A percentile compares a stretch with the other conserved stretches of the same genome.
Conservation (phyloP, 2,329 filamentous ascomycete genomes). For the Sporothrix protearum region DNA sequence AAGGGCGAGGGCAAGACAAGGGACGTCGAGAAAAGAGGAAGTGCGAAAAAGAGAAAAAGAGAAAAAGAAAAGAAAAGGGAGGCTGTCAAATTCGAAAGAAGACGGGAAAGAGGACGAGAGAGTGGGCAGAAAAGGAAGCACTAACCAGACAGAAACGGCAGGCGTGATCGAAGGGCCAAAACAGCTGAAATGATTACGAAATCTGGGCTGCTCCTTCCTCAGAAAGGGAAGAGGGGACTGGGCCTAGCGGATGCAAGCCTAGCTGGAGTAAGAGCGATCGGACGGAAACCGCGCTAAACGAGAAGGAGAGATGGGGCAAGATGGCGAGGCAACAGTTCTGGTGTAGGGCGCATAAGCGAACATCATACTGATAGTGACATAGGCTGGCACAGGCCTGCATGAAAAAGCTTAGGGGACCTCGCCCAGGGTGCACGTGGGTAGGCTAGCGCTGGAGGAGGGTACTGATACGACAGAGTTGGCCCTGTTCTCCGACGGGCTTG, state of each 20-base stretch:
- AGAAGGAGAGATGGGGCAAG: not conserved
- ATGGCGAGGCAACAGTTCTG: not conserved
- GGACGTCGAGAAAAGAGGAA: not conserved
- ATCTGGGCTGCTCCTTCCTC: conserved; percentile 10
- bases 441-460: not conserved
- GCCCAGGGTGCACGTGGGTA: not conserved
- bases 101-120: not conserved
- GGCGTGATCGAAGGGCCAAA: conserved; percentile 3
- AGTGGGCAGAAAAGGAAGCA: not conserved
- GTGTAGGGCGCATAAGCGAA: not conserved
- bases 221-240: not conserved
- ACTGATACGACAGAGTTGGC: not conserved
- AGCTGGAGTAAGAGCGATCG: not conserved
- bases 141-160: not conserved
- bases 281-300: not conserved
- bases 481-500: not conserved
- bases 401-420: not conserved
- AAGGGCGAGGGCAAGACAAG: not conserved
- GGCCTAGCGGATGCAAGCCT: not conserved
- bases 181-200: not conserved
- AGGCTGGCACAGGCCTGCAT: not conserved
- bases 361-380: not conserved
- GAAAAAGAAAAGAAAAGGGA: not conserved
- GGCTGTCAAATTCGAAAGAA: not conserved
- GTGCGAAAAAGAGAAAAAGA: too few species aligned